Conservation (phyloP, 805 yeast genomes). For the Wickerhamiella parazyma region DNA sequence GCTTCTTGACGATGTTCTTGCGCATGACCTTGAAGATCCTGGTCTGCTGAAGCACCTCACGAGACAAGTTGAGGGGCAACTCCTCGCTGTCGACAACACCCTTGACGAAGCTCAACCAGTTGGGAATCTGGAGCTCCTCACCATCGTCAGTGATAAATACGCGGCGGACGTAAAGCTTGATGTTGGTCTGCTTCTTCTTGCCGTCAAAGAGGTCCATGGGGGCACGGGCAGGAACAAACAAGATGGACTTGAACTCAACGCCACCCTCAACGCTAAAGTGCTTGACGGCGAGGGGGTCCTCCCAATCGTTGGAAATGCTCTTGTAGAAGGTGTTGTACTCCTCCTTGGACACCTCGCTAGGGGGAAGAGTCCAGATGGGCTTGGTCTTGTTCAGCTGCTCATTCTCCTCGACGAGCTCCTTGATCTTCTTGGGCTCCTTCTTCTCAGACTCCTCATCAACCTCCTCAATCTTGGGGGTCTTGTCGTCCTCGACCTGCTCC, state of each 20-base stretch:
- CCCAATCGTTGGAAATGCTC: conserved; percentile 99
- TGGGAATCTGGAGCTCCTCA: conserved; percentile 90
- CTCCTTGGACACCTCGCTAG: conserved; percentile 92
- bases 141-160: conserved; percentile 99
- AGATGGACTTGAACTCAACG: conserved; percentile 95
- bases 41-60: conserved; percentile 99
- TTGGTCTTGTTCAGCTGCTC: conserved; percentile 98
- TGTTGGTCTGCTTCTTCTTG: conserved; percentile 98
- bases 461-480: conserved; percentile 64
- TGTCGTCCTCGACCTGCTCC: conserved; percentile 40
- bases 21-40: conserved; percentile 98
- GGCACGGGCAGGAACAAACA: conserved; percentile 97
- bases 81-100: conserved; percentile 99
- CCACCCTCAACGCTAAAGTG: conserved; percentile 99
- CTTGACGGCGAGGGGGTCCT: conserved; percentile 98
- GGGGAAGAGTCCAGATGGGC: conserved; percentile 99
- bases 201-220: conserved; percentile 97
- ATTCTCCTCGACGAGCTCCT: conserved; percentile 85
- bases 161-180: conserved; percentile 97
- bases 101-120: conserved; percentile 92
- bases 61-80: conserved; percentile 97
- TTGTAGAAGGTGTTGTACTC: conserved; percentile 99
- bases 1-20: conserved; percentile 97
- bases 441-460: conserved; percentile 59
- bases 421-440: conserved; percentile 76